These are phyloP conservation scores for barley (Hordeum vulgare) DNA, from an alignment of 176 grass and related monocot genomes.

Conservation along the genomic window DNA sequence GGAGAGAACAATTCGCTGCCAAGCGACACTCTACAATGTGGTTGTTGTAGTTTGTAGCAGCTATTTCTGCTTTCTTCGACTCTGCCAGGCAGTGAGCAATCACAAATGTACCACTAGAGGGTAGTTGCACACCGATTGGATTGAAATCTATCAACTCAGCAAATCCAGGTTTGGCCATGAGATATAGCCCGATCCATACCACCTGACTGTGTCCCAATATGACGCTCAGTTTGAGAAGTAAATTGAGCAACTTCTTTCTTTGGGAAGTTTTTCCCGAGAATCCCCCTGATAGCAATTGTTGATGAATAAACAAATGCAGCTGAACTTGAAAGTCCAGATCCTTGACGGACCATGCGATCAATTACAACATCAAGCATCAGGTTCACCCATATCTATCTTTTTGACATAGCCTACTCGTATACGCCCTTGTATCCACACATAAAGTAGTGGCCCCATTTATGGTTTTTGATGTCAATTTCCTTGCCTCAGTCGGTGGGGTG, in stretches of 20 bases:
- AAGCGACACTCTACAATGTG: conserved; percentile 81
- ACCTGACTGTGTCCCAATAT: conserved; percentile 90
- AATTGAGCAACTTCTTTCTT: conserved; percentile 99
- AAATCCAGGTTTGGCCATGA: conserved; percentile 80
- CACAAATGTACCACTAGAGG: conserved; percentile 68
- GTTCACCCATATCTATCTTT: conserved; percentile 61
- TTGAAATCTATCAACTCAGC: conserved; percentile 94
- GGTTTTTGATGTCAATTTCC: conserved; percentile 90
- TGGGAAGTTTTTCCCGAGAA: conserved; percentile 59
- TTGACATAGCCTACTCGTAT: conserved; percentile 66
- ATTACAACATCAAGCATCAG: conserved; percentile 68
- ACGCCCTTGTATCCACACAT: conserved; percentile 94
- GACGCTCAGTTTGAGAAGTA: conserved; percentile 75
- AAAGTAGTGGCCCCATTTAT: conserved; percentile 97
- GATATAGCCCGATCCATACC: conserved; percentile 98
- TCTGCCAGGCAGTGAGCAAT: conserved; percentile 82
- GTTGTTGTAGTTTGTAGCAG: conserved; percentile 84
- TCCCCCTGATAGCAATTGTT: conserved; percentile 84
- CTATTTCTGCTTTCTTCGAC: conserved; percentile 88
- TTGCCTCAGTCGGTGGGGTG: conserved; percentile 76
- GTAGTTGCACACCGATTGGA: conserved; percentile 74
- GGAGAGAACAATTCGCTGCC: conserved; percentile 66
- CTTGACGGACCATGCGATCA: conserved; percentile 84
- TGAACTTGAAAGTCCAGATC: conserved; percentile 90
- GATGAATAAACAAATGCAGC: conserved; percentile 92